These are phyloP conservation scores for Colletotrichum agaves DNA, from an alignment of 2,329 filamentous ascomycete species.

Conservation along the genomic window DNA sequence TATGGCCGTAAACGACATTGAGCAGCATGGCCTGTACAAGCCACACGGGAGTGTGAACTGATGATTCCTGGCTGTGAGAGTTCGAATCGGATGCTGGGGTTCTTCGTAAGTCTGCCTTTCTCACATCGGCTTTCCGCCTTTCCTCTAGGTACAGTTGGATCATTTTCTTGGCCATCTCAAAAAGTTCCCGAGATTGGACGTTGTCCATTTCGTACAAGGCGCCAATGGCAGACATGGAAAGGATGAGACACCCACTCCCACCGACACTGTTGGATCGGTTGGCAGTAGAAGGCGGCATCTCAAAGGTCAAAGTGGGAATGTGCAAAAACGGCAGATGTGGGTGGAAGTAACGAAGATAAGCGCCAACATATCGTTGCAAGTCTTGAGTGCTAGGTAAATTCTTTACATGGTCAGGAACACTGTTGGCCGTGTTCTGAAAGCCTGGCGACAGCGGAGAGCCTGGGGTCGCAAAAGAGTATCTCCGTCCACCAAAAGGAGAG, in stretches of 20 bases:
- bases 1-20: constrained; percentile 95
- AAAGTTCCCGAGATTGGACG: constrained; percentile 82
- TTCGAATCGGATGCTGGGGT: constrained; percentile 58
- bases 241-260: constrained; percentile 85
- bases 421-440: constrained; percentile 58
- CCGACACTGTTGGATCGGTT: constrained; percentile 71
- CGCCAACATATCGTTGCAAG: constrained; percentile 88
- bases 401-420: constrained; percentile 62
- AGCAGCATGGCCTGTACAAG: constrained; percentile 96
- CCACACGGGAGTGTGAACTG: constrained; percentile 87
- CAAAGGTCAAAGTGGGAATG: constrained; percentile 90
- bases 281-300: constrained; percentile 73
- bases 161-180: constrained; percentile 95
- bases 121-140: constrained; percentile 84
- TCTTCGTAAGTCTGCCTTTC: constrained; percentile 68
- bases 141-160: constrained; percentile 94
- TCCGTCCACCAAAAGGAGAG: constrained; percentile 66
- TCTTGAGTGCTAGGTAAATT: constrained; percentile 83
- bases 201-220: constrained; percentile 86
- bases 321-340: constrained; percentile 96
- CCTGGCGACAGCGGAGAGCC: constrained; percentile 66
- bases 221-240: constrained; percentile 84
- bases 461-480: constrained; percentile 71
- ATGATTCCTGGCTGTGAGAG: constrained; percentile 65
- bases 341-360: constrained; percentile 93